Percentiles rank a stretch among this genome's conserved stretches.
Conservation (phyloP, 2,329 filamentous ascomycete species). For the Rhytidhysteron rufulum region DNA sequence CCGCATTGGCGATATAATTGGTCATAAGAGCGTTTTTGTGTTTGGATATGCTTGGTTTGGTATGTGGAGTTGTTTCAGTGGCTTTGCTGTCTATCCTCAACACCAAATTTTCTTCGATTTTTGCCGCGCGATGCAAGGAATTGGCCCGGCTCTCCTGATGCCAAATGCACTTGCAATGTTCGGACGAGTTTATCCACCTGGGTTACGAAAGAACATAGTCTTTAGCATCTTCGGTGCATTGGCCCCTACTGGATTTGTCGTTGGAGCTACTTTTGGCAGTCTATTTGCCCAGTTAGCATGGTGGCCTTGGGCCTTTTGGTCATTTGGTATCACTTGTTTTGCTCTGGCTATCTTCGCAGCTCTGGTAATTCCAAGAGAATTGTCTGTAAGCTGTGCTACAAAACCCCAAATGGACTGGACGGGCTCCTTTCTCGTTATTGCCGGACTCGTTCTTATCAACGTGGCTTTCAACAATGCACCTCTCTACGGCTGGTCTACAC, state of each 20-base stretch:
- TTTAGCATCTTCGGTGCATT: constrained; percentile 36
- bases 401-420: constrained; percentile 22
- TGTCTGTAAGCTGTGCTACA: constrained; percentile 10
- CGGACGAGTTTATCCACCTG: constrained; percentile 28
- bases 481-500: constrained; percentile 21
- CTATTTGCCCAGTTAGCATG: constrained; percentile 30
- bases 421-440: constrained; percentile 19
- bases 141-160: constrained; percentile 34
- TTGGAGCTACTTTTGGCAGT: constrained; percentile 29
- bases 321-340: constrained; percentile 14
- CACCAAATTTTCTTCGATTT: constrained; percentile 29
- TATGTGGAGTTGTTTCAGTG: constrained; percentile 39
- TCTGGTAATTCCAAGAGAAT: constrained; percentile 13
- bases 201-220: constrained; percentile 36
- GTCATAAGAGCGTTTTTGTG: constrained; percentile 40
- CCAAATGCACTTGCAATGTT: constrained; percentile 38
- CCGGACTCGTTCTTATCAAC: constrained; percentile 24
- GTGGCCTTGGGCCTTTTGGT: constrained; percentile 31
- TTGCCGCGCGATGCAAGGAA: constrained; percentile 38
- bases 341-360: constrained; percentile 9
- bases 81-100: constrained; percentile 33
- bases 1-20: constrained; percentile 42
- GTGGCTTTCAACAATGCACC: constrained; percentile 26
- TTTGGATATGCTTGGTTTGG: constrained; percentile 39
- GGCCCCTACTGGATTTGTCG: constrained; percentile 33